Evolutionary conservation across 495 filamentous ascomycete species (phyloP), one percentile per base, ranked within the genome.

Genomic region (Penicillium malachiteum): DNA sequence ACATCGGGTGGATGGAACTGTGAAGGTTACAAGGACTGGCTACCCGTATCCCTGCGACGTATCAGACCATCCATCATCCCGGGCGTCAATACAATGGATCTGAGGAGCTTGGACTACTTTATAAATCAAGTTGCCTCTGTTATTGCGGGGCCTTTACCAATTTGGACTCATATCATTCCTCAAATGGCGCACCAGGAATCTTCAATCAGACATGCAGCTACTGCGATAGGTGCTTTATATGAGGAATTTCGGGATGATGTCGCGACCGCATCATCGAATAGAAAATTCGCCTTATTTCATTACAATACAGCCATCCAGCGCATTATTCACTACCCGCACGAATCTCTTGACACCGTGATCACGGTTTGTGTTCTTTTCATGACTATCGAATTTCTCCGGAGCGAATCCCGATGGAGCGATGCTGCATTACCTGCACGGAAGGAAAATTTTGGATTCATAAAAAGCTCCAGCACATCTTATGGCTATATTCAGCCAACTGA

Each of bases 1-100:
- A 31, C 34, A 30, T 64, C 57, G 17, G 78, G 76, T 0, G 78
- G 78, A 3, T 70, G 79, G 5, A 70, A 67, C 37, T 83, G 80
- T 58, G 78, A 80, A 40, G 72, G 72, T n/a, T 75, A 75, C 34
- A 38, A 17, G 1, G 33, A 16, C 38, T 50, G 48, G 48, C 1
- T 50, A 14, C 34, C 48, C 4, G 9, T n/a, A 5, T 41, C 52
- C 30, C 11, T 39, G 3, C 53, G 45, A 33, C 46, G 30, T 4
- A 31, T 57, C 7, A n/a, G 32, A 16, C 48, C 55, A 4, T 52
- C 48, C 2, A 26, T 34, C 10, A 13, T 57, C 13, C 55, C 55
- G 2, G 55, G 46, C 16, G 41, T 30, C 1, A 42, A 52, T 1
- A 13, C 14, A 8, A 1, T 10, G 11, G 31, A 34, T 8, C 10